Evolutionary conservation across 2,329 filamentous ascomycete genomes (phyloP), one percentile per base, ranked within the genome.

Genomic region (Aspergillus aculeatus): DNA sequence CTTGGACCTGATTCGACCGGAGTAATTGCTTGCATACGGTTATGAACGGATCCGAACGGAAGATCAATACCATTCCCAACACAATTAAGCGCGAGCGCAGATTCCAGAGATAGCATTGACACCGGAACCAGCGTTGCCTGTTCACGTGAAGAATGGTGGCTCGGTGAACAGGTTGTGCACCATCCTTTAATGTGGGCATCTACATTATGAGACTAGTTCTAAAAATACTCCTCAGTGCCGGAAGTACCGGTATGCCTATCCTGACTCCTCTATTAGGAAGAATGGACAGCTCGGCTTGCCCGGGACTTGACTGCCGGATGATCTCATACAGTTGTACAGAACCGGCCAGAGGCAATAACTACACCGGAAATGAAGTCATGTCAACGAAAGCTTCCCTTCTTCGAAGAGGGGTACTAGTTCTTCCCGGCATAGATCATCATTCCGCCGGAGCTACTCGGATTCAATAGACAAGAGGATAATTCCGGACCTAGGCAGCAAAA

Each of bases 1-100:
- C 54, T 60, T 70, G 59, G 50, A 62, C 23, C 67, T 72, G 62
- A 64, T 73, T 23, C 61, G 32, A 32, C 47, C 59, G 23, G 59
- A 51, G 16, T 66, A 57, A 62, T 16, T 21, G 21, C 26, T 35
- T 24, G 24, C 14, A 12, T 9, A 21, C 7, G 5, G 4, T 35
- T 38, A 11, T 11, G 14, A 24, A 35, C 14, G 2, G n/a, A 55
- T 32, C 26, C 16, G n/a, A 35, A 35, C 16, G n/a, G 23, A 35
- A 55, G 12, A 12, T 11, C 21, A 23, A 7, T 14, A 24, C 50
- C 16, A 6, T 12, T n/a, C 32, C 41, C 21, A 41, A 16, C 21
- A 41, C 7, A 29, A 29, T 16, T n/a, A 16, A 16, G 26, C 21
- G 23, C 19, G 51, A n/a, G 23, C 35, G 32, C 12, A 16, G 32